A percentile compares a stretch with the other conserved stretches of the same genome.
phyloP scores from a whole-genome alignment of 257 asterid species.

The Solanum paucissectum region DNA sequence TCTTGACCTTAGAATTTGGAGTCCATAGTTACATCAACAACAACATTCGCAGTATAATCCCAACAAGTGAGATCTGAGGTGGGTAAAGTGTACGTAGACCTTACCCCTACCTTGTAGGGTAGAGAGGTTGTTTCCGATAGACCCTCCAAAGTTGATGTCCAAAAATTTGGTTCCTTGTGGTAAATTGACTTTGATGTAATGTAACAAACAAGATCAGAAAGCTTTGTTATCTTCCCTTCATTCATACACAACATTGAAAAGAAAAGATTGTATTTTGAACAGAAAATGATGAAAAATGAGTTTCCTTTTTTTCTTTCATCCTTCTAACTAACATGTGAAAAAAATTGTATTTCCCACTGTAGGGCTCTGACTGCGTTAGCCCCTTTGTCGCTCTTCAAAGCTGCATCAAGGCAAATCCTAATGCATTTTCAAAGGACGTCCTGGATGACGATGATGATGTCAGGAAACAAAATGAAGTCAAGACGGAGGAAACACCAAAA shows the following conservation, averaged over 20 bases:
- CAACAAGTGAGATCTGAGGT: not conserved
- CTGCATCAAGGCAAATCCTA: slow-evolving; percentile 71
- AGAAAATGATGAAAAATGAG: not conserved
- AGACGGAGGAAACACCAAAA: slow-evolving; percentile 25
- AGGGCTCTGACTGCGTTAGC: slow-evolving; percentile 68
- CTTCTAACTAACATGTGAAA: not conserved
- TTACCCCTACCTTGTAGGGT: not conserved
- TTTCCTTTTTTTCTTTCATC: not conserved
- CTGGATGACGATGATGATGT: slow-evolving; percentile 35
- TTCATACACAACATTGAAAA: not conserved
- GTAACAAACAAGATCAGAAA: too few species aligned
- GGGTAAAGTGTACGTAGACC: not conserved
- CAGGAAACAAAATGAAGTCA: not conserved
- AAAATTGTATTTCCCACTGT: not conserved
- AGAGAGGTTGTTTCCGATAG: not conserved
- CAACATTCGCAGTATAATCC: not conserved
- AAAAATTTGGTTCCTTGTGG: not conserved
- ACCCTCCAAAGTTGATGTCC: not conserved
- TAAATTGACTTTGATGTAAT: not conserved
- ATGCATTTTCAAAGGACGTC: slow-evolving; percentile 68
- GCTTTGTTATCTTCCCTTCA: not conserved
- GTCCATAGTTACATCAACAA: not conserved
- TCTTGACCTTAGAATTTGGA: not conserved
- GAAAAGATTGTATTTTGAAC: not conserved
- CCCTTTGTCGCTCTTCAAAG: slow-evolving; percentile 85